Evolutionary conservation across 2,329 filamentous ascomycete genomes (phyloP), one percentile per base, ranked within the genome.

Genomic region (Fusarium begoniae): DNA sequence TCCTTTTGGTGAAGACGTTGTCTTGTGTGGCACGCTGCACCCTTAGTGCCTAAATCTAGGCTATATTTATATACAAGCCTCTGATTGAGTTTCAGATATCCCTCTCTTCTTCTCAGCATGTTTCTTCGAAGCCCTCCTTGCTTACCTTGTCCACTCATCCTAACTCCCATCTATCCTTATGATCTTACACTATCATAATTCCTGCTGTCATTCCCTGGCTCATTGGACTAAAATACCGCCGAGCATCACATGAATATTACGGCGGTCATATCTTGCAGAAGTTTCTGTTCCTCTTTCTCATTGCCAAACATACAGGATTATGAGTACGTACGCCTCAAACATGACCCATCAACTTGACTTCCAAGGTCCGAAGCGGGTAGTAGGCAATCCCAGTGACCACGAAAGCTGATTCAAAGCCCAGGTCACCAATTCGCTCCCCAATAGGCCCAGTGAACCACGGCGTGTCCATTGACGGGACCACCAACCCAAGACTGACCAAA

Each of bases 1-100:
- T 60, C 93, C 93, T 40, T 87, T 97, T 69, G 95, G 94, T 6
- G 91, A 94, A 66, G 95, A 98, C 81, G 91, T 95, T 32, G 93
- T 98, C 3, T 86, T 97, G 71, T 96, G 93, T 80, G 94, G 94
- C 30, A 89, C 85, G 65, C 84, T 92, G 62, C 75, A 77, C 58
- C 51, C 66, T 41, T 80, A 75, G 74, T 70, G 66, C 50, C 66
- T 28, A 65, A 51, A 58, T 28, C 32, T 55, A 50, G 37, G 40
- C 37, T 63, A 62, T 72, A 74, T 58, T 35, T 74, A 75, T 68
- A 74, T 70, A 74, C 61, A 35, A 28, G 41, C 47, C 41, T 51
- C 28, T 53, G 18, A 38, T 38, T 60, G 26, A 28, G 11, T 37
- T 59, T 56, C 32, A 22, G 11, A 17, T 38, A 38, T n/a, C 14